Evolutionary conservation across 2,329 filamentous ascomycete genomes (phyloP).

Genomic region (Parasarocladium wereldwijsianum): DNA sequence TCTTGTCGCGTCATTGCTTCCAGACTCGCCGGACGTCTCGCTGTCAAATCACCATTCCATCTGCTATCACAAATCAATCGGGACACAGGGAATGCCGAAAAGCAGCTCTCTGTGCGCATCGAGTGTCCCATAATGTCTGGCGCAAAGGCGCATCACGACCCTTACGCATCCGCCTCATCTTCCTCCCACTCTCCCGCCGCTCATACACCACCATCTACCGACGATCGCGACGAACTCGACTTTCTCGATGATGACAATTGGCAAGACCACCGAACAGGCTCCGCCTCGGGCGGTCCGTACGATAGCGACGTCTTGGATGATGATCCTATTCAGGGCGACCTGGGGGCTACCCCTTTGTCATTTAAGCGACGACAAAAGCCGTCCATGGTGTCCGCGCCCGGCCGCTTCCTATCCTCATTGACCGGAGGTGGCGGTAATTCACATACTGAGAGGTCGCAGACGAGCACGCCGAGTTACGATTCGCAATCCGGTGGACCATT

Average conservation of each 20-base stretch:
- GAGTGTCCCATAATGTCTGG: constrained; percentile 25
- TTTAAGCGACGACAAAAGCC: constrained; percentile 57
- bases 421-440: constrained; percentile 18
- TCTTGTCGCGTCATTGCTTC: not conserved
- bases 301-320: constrained; percentile 29
- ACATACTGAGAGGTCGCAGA: constrained; percentile 3
- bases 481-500: constrained; percentile 9
- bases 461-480: not conserved
- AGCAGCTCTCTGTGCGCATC: constrained; percentile 13
- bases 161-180: constrained; percentile 20
- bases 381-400: constrained; percentile 28
- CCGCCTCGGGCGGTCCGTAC: constrained; percentile 6
- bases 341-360: constrained; percentile 37
- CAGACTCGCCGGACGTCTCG: not conserved
- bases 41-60: not conserved
- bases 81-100: constrained; percentile 11
- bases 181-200: constrained; percentile 15
- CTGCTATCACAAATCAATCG: not conserved
- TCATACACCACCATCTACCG: constrained; percentile 13
- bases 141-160: constrained; percentile 16
- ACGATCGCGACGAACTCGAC: constrained; percentile 32
- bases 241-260: constrained; percentile 23
- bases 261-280: constrained; percentile 10
- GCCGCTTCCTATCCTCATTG: constrained; percentile 33
- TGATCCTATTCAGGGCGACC: constrained; percentile 37